phyloP scores from a whole-genome alignment of 495 filamentous ascomycete species.

The Elaphomyces granulatus region DNA sequence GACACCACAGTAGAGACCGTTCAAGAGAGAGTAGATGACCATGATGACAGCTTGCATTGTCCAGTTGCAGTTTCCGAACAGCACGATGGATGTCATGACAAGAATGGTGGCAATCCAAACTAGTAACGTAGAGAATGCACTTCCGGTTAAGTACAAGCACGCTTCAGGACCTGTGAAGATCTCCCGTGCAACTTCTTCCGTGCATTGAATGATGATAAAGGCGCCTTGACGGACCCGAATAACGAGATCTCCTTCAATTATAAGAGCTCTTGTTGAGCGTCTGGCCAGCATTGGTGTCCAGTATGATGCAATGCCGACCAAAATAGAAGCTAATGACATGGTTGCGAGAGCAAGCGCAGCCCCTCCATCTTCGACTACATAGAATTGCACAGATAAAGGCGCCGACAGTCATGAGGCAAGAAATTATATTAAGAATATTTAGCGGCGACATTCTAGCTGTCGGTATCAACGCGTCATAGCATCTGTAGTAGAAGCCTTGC shows the following conservation, averaged over 20 bases:
- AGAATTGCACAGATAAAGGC: no score
- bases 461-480: no score
- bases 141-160: slow-evolving; percentile 32
- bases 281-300: slow-evolving; percentile 39
- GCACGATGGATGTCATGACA: slow-evolving; percentile 44
- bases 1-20: slow-evolving; percentile 41
- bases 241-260: slow-evolving; percentile 44
- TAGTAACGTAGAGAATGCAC: slow-evolving; percentile 26
- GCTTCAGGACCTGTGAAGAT: slow-evolving; percentile 44
- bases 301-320: slow-evolving; percentile 38
- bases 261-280: slow-evolving; percentile 32
- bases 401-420: no score
- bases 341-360: slow-evolving; percentile 11
- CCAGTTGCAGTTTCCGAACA: slow-evolving; percentile 46
- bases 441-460: no score
- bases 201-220: slow-evolving; percentile 44
- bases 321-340: slow-evolving; percentile 7
- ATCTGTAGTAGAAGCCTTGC: no score
- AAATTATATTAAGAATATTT: no score
- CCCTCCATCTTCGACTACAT: slow-evolving; percentile 43
- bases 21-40: slow-evolving; percentile 38
- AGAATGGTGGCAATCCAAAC: slow-evolving; percentile 44
- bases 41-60: slow-evolving; percentile 41
- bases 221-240: slow-evolving; percentile 45
- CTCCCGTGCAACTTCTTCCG: slow-evolving; percentile 49